A percentile compares a stretch with the other conserved stretches of the same genome.
Evolutionary conservation across 306 rosid species (phyloP).

Genomic region (Malus sylvestris): DNA sequence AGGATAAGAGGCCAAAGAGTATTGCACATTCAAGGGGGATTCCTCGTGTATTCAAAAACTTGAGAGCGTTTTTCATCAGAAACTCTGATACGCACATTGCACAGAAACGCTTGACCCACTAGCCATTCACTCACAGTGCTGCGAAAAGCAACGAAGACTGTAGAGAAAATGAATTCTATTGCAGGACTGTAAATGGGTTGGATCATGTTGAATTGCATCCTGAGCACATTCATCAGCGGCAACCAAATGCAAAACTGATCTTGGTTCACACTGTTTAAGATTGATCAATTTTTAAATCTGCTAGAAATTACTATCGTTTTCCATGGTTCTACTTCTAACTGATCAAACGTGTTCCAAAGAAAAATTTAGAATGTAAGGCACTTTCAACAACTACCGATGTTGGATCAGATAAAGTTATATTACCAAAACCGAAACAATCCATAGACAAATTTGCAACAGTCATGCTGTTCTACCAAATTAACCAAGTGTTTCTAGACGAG

Average conservation of each 20-base stretch:
- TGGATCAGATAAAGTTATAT: neutral
- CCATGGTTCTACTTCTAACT: neutral
- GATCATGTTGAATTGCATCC: neutral
- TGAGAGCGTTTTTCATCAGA: neutral
- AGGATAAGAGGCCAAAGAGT: neutral
- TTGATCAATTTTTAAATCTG: neutral
- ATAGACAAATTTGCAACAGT: neutral
- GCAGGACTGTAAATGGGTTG: neutral
- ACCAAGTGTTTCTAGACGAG: neutral
- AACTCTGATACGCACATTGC: neutral
- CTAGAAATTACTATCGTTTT: neutral
- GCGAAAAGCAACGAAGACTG: neutral
- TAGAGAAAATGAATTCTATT: neutral
- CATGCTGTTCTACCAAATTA: neutral
- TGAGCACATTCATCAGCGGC: neutral
- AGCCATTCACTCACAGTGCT: neutral
- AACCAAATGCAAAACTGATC: neutral
- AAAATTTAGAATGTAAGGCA: neutral
- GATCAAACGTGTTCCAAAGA: neutral
- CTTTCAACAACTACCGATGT: neutral
- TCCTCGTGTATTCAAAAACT: neutral
- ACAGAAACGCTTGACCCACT: neutral
- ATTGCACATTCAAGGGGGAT: neutral
- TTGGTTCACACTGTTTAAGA: neutral
- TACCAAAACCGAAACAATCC: neutral